phyloP scores from a whole-genome alignment of 139 green algal species.

The Mesotaenium endlicherianum region DNA sequence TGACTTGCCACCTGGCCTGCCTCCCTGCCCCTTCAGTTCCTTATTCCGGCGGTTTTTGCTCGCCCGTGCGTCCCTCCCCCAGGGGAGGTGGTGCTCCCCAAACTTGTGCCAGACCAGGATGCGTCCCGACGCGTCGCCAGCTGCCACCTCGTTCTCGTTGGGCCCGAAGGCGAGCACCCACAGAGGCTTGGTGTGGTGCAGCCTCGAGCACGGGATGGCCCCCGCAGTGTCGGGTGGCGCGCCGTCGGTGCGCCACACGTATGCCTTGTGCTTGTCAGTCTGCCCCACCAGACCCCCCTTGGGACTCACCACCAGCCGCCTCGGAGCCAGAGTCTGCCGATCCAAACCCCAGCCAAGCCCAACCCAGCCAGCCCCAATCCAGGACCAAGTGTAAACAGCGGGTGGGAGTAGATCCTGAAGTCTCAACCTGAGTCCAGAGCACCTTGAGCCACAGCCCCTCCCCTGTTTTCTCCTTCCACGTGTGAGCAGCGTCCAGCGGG shows the following conservation, averaged over 20 bases:
- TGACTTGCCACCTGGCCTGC: not conserved
- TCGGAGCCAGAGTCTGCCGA: not conserved
- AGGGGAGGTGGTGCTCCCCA: not conserved
- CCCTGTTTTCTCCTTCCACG: too few species aligned
- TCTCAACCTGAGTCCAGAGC: too few species aligned
- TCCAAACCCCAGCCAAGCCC: not conserved
- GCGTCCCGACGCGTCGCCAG: slow-evolving; percentile 73
- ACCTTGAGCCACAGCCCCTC: too few species aligned
- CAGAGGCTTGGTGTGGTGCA: not conserved
- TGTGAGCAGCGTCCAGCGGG: too few species aligned
- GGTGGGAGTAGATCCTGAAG: too few species aligned
- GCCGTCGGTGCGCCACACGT: slow-evolving; percentile 66
- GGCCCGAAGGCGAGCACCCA: slow-evolving; percentile 57
- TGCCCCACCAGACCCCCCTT: slow-evolving; percentile 58
- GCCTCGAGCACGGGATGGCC: too few species aligned
- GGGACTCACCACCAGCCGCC: not conserved
- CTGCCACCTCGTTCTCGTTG: slow-evolving; percentile 62
- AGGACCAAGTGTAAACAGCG: too few species aligned
- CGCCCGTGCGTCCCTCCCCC: not conserved
- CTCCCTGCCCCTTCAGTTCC: not conserved
- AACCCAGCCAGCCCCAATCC: too few species aligned
- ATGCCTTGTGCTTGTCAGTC: slow-evolving; percentile 62
- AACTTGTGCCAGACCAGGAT: slow-evolving; percentile 76
- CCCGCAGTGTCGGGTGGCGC: not conserved
- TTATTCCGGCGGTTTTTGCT: not conserved